Evolutionary conservation across 257 asterid genomes (phyloP).

Genomic region (Penstemon barbatus): DNA sequence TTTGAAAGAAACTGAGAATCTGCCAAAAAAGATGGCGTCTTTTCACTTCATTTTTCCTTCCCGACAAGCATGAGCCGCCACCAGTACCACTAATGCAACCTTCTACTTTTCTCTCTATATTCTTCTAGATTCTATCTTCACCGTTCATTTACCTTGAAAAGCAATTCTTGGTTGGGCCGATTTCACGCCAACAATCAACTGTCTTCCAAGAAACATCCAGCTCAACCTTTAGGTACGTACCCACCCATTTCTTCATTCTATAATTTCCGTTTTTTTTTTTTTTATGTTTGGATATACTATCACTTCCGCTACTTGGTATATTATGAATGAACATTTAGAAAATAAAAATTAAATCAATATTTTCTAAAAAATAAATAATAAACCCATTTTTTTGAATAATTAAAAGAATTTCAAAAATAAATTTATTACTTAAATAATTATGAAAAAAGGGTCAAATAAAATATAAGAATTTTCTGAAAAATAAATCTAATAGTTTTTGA

Average conservation of each 20-base stretch:
- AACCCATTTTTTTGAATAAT: no score
- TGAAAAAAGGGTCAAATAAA: no score
- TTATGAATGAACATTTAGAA: no score
- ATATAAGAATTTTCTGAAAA: no score
- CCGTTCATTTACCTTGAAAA: slow-evolving; percentile 30
- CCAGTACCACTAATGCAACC: background rate
- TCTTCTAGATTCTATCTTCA: slow-evolving; percentile 18
- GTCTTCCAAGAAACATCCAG: slow-evolving; percentile 29
- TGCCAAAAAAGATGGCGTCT: slow-evolving; percentile 24
- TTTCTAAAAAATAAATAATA: no score
- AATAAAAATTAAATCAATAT: no score
- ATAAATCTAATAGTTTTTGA: no score
- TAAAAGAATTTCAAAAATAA: no score
- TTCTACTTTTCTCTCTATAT: slow-evolving; percentile 9
- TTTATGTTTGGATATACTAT: background rate
- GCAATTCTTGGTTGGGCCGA: slow-evolving; percentile 33
- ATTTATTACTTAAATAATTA: no score
- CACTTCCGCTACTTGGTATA: no score
- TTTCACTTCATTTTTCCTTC: slow-evolving; percentile 15
- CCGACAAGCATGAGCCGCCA: background rate
- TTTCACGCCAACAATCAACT: slow-evolving; percentile 49
- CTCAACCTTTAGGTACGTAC: slow-evolving; percentile 52
- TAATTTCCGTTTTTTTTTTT: background rate
- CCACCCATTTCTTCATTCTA: background rate
- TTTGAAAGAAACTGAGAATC: background rate